These are phyloP conservation scores for Magnusiomyces suaveolens DNA, from an alignment of 1,139 yeast species.

Conservation along the genomic window DNA sequence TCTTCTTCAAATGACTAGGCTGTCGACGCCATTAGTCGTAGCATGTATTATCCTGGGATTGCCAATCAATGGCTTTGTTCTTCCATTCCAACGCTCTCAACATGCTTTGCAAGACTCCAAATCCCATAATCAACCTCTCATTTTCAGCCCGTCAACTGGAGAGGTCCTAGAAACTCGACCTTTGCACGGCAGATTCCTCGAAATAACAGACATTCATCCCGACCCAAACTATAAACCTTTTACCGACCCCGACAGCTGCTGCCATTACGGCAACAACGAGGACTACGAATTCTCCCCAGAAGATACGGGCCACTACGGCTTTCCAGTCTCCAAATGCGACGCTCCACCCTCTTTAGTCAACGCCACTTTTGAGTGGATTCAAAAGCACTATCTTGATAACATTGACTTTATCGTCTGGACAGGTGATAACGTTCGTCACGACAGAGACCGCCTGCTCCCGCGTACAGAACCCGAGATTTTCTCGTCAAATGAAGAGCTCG, in stretches of 20 bases:
- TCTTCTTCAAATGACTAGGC: neutral
- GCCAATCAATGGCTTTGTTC: neutral
- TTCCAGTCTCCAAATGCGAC: slow-evolving; percentile 34
- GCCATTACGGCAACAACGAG: slow-evolving; percentile 45
- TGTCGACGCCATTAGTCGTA: slow-evolving; percentile 1
- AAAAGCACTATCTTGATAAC: slow-evolving; percentile 53
- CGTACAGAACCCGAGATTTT: slow-evolving; percentile 63
- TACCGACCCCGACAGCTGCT: slow-evolving; percentile 39
- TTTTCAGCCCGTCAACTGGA: neutral
- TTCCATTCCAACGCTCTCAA: neutral
- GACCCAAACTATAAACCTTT: slow-evolving; percentile 60
- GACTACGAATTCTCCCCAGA: slow-evolving; percentile 16
- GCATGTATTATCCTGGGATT: neutral
- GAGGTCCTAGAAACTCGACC: neutral
- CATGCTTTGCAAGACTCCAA: neutral
- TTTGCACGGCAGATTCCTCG: slow-evolving; percentile 69
- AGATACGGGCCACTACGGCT: slow-evolving; percentile 15
- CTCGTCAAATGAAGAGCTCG: slow-evolving; percentile 55
- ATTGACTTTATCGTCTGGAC: slow-evolving; percentile 86
- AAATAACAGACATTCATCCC: slow-evolving; percentile 78
- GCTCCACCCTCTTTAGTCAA: slow-evolving; percentile 57
- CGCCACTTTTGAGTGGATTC: slow-evolving; percentile 58
- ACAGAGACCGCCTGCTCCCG: slow-evolving; percentile 63
- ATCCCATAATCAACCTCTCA: neutral
- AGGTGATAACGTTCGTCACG: slow-evolving; percentile 82